phyloP scores from a whole-genome alignment of 2,329 filamentous ascomycete species.

The Zymoseptoria pseudotritici region DNA sequence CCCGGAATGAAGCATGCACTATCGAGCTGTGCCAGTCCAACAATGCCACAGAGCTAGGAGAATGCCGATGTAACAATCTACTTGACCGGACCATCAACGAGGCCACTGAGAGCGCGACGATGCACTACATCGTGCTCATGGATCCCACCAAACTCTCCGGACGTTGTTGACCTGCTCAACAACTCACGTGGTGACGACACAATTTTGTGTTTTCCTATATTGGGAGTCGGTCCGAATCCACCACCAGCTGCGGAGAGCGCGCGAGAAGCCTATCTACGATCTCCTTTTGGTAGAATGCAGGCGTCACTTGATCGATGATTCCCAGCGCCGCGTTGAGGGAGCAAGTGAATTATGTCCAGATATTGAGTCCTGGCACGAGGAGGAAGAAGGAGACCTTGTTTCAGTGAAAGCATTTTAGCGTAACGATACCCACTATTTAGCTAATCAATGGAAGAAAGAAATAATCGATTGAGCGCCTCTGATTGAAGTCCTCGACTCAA shows the following conservation, averaged over 20 bases:
- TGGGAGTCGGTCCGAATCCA: not conserved
- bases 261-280: not conserved
- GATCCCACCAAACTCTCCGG: not conserved
- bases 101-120: not conserved
- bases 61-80: not conserved
- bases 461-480: not conserved
- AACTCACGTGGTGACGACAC: not conserved
- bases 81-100: not conserved
- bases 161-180: not conserved
- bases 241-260: not conserved
- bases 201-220: not conserved
- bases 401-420: not conserved
- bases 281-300: not conserved
- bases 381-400: not conserved
- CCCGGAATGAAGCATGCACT: conserved; percentile 11
- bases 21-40: not conserved
- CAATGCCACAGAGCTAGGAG: not conserved
- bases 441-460: not conserved
- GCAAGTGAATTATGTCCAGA: not conserved
- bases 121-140: not conserved
- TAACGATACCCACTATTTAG: not conserved
- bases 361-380: not conserved
- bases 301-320: not conserved
- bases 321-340: not conserved
- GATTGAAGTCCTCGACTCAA: not conserved